Percentiles rank a stretch among this genome's conserved stretches.
phyloP scores from a whole-genome alignment of 2,329 filamentous ascomycete species.

The Botrytis paeoniae region DNA sequence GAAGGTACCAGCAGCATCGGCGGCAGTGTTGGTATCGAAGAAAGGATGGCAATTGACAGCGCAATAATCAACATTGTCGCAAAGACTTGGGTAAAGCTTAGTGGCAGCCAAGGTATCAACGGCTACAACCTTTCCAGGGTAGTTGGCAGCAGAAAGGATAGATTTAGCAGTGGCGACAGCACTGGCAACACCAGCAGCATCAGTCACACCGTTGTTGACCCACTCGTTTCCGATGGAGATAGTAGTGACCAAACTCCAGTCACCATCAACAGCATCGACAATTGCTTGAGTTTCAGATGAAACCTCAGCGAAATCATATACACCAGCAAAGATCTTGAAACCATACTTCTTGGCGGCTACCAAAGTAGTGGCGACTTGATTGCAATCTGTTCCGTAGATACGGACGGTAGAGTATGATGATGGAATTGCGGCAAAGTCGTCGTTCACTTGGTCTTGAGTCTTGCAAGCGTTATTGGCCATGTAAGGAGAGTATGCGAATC shows the following conservation, averaged over 20 bases:
- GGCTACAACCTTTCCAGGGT: slow-evolving; percentile 69
- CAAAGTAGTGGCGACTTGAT: slow-evolving; percentile 63
- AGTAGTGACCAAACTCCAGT: slow-evolving; percentile 69
- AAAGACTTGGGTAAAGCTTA: slow-evolving; percentile 65
- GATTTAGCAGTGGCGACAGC: slow-evolving; percentile 57
- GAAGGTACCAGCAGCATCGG: slow-evolving; percentile 64
- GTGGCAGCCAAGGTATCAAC: slow-evolving; percentile 75
- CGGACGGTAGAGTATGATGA: slow-evolving; percentile 62
- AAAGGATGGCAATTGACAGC: slow-evolving; percentile 82
- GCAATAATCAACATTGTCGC: slow-evolving; percentile 66
- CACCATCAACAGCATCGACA: slow-evolving; percentile 56
- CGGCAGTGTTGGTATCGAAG: slow-evolving; percentile 64
- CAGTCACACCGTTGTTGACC: slow-evolving; percentile 61
- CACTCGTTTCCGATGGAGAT: slow-evolving; percentile 79
- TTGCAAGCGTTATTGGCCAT: slow-evolving; percentile 62
- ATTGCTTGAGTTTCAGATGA: slow-evolving; percentile 51
- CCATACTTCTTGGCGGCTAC: slow-evolving; percentile 63
- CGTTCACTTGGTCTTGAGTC: slow-evolving; percentile 55
- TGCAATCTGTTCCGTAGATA: slow-evolving; percentile 77
- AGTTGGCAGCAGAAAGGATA: slow-evolving; percentile 61
- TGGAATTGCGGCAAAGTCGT: slow-evolving; percentile 58
- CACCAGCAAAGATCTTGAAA: slow-evolving; percentile 71
- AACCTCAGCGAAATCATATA: slow-evolving; percentile 57
- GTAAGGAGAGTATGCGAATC: slow-evolving; percentile 59
- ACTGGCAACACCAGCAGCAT: slow-evolving; percentile 51